Evolutionary conservation across 139 green algal genomes (phyloP), one percentile per base, ranked within the genome.

Genomic region (Picochlorum sp.): DNA sequence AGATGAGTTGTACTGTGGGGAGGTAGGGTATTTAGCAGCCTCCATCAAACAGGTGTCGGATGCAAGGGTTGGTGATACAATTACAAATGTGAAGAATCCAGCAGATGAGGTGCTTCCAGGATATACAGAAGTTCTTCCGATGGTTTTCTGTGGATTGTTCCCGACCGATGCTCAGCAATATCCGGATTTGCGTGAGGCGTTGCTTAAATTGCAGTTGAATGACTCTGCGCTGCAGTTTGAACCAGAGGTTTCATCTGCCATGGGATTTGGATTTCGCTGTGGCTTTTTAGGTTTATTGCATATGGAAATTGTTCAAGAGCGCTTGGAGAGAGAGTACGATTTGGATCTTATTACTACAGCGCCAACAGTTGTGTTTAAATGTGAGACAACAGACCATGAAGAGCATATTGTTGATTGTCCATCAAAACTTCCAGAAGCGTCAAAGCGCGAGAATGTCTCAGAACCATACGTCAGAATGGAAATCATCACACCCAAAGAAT

Each of bases 201-300:
- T 98, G 15, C 89, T 86, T 45, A 95, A 94, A 78, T 88, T 98
- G 71, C 92, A 98, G 78, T 82, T 98, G n/a, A 98, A 97, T 72
- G 93, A 98, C 68, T 86, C 91, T 11, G 91, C 93, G 4, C 78
- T 97, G 6, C 63, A 73, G 38, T 97, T 91, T 71, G 92, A 97
- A 77, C 89, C 92, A 1, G 92, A 97, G 74, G 82, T 85, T 57
- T 88, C 84, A 23, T 88, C 73, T 31, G 92, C 92, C 49, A 98
- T 99, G 93, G 93, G 93, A 59, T 98, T 97, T 74, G 93, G 93
- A 41, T 99, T 99, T 80, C 81, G 93, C 3, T 97, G 92, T 75
- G 92, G 93, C 66, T 98, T 97, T 82, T 83, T 99, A 63, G 93
- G 93, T 3, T 79, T 99, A 73, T 83, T 99, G 57, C 92, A 99